phyloP scores from a whole-genome alignment of 208 protist species.

The Trypanosoma avium region DNA sequence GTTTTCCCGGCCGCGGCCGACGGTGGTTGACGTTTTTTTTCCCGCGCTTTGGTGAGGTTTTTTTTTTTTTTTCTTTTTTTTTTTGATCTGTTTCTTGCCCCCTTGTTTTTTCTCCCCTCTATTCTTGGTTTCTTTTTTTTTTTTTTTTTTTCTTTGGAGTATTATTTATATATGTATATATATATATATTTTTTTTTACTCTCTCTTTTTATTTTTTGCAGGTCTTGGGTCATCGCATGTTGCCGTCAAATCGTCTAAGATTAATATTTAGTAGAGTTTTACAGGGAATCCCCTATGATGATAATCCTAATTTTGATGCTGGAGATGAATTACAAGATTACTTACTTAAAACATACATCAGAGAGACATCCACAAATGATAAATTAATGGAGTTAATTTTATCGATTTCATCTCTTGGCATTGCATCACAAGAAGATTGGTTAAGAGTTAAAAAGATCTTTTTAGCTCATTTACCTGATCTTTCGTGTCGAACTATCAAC shows the following conservation, averaged over 20 bases:
- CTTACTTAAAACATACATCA: constrained; percentile 14
- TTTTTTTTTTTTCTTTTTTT: too few species aligned
- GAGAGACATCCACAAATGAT: constrained; percentile 3
- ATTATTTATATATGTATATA: not conserved
- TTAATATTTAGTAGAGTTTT: constrained; percentile 7
- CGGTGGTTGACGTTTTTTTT: too few species aligned
- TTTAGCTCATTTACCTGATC: constrained; percentile 10
- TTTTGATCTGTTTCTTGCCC: not conserved
- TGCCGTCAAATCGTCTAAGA: constrained; percentile 11
- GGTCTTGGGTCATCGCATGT: too few species aligned
- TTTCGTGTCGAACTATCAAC: constrained; percentile 19
- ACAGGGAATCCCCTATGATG: not conserved
- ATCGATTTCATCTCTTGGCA: constrained; percentile 24
- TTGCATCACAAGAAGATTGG: constrained; percentile 30
- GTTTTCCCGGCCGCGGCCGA: too few species aligned
- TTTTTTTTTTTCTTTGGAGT: not conserved
- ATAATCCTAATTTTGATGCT: not conserved
- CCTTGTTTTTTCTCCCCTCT: not conserved
- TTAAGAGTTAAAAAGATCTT: constrained; percentile 26
- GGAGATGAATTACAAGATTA: constrained; percentile 6
- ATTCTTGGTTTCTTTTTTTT: not conserved
- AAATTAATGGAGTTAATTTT: constrained; percentile 21
- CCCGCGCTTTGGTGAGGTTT: too few species aligned
- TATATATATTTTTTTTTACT: not conserved
- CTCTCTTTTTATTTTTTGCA: too few species aligned